phyloP scores from a whole-genome alignment of 2,329 filamentous ascomycete genomes.

The Xylaria sp. region DNA sequence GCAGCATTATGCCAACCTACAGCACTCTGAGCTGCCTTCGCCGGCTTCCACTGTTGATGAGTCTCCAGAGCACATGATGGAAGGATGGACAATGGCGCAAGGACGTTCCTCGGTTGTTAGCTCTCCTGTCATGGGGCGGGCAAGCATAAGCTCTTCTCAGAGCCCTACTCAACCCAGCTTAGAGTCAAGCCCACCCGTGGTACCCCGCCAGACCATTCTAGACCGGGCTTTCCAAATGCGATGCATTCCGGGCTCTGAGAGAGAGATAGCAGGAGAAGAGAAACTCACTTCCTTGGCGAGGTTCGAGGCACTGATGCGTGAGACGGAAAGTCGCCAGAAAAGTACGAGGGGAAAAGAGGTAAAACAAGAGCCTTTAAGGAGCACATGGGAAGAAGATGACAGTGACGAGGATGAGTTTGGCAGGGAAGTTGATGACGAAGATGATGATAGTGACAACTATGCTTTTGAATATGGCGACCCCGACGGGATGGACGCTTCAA shows the following conservation, averaged over 20 bases:
- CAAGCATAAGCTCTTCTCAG: constrained; percentile 64
- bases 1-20: constrained; percentile 63
- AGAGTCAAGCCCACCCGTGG: constrained; percentile 63
- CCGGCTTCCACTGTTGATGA: constrained; percentile 64
- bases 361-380: constrained; percentile 56
- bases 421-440: constrained; percentile 55
- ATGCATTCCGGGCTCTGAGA: constrained; percentile 70
- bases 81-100: constrained; percentile 70
- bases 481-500: constrained; percentile 57
- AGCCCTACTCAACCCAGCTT: constrained; percentile 52
- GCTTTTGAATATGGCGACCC: constrained; percentile 50
- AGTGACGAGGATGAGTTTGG: constrained; percentile 57
- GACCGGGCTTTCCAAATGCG: constrained; percentile 73
- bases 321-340: constrained; percentile 64
- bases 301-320: constrained; percentile 74
- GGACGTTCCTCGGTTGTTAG: constrained; percentile 68
- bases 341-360: constrained; percentile 52
- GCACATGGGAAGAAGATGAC: constrained; percentile 64
- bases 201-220: constrained; percentile 72
- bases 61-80: constrained; percentile 66
- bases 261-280: constrained; percentile 65
- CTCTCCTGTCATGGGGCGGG: constrained; percentile 66
- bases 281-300: constrained; percentile 72
- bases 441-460: constrained; percentile 55
- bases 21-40: constrained; percentile 67